Conservation (phyloP, 2,329 filamentous ascomycete species). For the Exophiala sp. region DNA sequence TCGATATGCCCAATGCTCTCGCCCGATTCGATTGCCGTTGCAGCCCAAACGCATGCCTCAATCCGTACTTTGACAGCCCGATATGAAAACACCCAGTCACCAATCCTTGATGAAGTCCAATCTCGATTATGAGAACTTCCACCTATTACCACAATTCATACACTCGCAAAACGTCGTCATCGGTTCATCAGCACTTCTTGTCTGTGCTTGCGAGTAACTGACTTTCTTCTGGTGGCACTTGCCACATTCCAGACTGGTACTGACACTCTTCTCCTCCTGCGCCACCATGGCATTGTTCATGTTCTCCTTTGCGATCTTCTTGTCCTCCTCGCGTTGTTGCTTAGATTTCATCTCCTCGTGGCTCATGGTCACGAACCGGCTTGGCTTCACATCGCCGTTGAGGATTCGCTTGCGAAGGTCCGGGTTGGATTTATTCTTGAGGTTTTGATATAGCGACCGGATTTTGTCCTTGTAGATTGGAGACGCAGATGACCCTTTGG, state of each 20-base stretch:
- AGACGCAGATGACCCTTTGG: constrained; percentile 66
- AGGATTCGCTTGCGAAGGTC: constrained; percentile 74
- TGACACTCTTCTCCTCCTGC: constrained; percentile 86
- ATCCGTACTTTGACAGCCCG: too few species aligned
- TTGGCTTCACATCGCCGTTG: constrained; percentile 66
- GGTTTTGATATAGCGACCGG: constrained; percentile 86
- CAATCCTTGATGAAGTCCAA: background rate
- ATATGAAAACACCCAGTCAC: too few species aligned
- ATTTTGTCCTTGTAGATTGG: constrained; percentile 82
- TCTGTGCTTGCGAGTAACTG: constrained; percentile 94
- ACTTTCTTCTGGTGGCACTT: constrained; percentile 93
- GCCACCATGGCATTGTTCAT: constrained; percentile 97
- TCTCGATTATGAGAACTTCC: constrained; percentile 32
- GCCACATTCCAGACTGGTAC: constrained; percentile 79
- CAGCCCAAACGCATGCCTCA: too few species aligned
- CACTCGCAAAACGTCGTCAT: constrained; percentile 51
- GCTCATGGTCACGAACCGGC: constrained; percentile 78
- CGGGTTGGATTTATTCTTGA: constrained; percentile 87
- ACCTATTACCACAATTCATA: constrained; percentile 47
- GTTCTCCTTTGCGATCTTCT: constrained; percentile 80
- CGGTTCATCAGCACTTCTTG: constrained; percentile 90
- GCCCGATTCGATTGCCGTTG: too few species aligned
- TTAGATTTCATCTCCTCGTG: constrained; percentile 88
- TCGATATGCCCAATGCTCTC: too few species aligned
- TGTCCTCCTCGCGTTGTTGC: constrained; percentile 72